Evolutionary conservation across 1,284 basidiomycete genomes (phyloP), one percentile per base, ranked within the genome.

Genomic region (Puccinia polysora): DNA sequence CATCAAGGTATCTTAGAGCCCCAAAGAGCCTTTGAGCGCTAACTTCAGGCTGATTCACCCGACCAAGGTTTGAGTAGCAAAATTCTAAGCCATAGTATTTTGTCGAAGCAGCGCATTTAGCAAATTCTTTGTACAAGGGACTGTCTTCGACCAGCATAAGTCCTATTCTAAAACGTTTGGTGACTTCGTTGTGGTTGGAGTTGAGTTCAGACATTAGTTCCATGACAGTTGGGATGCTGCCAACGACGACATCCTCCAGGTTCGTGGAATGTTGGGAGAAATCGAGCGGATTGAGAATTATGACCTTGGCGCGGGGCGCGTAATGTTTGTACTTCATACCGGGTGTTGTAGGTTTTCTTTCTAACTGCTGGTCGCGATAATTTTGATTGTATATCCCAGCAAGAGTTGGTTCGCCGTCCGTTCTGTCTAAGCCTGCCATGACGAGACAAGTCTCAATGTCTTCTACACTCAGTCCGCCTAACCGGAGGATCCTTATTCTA

Each of bases 321-420:
- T 99, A 99, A 81, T 99, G 96, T 64, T 89, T 85, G 80, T 99
- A 99, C 81, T 99, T 99, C 94, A 97, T 97, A n/a, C 96, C 96
- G 0, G 96, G 96, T 0, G 96, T 98, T 0, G 91, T 94, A 1
- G 95, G 95, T 32, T 78, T 65, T 0, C 87, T 85, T 58, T 83
- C 82, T 25, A 67, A 32, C 78, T 90, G 88, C 73, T 89, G 82
- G 23, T 79, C 63, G 4, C 34, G 34, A 53, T 38, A 65, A 53
- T 69, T 36, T 5, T 43, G n/a, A 59, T 59, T 49, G 20, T 59
- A 56, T 32, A 47, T 40, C 18, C 32, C 30, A 28, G 52, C 52
- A 45, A 69, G 23, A 2, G 12, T 50, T 23, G 45, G 32, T 47
- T 59, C 30, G 2, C 47, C 34, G 14, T 65, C 20, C 7, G 15